Evolutionary conservation across 164 flowering plant species (phyloP).

Genomic region (Annona squamosa): DNA sequence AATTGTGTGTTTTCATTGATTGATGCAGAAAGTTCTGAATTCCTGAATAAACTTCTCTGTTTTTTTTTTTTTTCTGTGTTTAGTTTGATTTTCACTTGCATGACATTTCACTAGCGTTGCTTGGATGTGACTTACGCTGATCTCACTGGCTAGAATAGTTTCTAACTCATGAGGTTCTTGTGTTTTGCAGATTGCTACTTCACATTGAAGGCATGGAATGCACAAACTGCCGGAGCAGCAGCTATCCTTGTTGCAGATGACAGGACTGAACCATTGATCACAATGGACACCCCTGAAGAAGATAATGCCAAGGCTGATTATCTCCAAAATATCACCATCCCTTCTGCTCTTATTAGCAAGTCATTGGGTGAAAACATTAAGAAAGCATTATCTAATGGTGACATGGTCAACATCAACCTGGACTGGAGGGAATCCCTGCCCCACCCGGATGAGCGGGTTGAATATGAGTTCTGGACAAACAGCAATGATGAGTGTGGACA

Average conservation of each 20-base stretch:
- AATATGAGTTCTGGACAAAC: slow-evolving; percentile 95
- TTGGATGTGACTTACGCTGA: background rate
- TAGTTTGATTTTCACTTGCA: background rate
- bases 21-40: no score
- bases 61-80: no score
- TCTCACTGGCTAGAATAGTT: background rate
- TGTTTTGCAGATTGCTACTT: slow-evolving; percentile 67
- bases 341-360: slow-evolving; percentile 82
- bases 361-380: slow-evolving; percentile 69
- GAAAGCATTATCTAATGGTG: slow-evolving; percentile 51
- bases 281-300: slow-evolving; percentile 93
- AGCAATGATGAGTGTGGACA: slow-evolving; percentile 91
- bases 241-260: slow-evolving; percentile 86
- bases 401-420: slow-evolving; percentile 65
- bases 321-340: slow-evolving; percentile 69
- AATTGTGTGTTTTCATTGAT: no score
- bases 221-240: slow-evolving; percentile 87
- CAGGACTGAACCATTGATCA: slow-evolving; percentile 69
- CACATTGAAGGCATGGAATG: slow-evolving; percentile 93
- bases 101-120: background rate
- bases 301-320: slow-evolving; percentile 52
- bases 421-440: slow-evolving; percentile 94
- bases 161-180: background rate
- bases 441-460: slow-evolving; percentile 93
- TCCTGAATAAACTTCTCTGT: no score